Conservation (phyloP, 2,329 filamentous ascomycete genomes). For the Aspergillus cejpii region DNA sequence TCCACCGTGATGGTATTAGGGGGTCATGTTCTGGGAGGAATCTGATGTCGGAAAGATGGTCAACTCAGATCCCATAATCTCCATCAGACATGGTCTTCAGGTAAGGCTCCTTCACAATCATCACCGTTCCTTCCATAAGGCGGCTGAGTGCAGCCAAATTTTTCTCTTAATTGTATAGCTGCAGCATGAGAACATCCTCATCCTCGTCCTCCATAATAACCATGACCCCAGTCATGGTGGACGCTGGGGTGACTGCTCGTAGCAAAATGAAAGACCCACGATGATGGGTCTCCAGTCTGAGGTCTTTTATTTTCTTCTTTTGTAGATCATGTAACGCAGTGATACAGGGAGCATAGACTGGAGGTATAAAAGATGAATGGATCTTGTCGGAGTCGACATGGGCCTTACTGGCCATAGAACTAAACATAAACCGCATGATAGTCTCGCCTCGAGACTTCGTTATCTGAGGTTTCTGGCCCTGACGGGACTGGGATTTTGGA, state of each 20-base stretch:
- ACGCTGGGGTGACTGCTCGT: constrained; percentile 25
- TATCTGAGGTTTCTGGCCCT: constrained; percentile 8
- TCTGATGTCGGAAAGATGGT: constrained; percentile 48
- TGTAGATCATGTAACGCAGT: constrained; percentile 13
- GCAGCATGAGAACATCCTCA: constrained; percentile 31
- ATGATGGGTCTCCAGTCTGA: constrained; percentile 39
- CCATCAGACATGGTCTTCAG: constrained; percentile 41
- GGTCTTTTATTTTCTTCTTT: constrained; percentile 27
- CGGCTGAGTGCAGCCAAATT: constrained; percentile 30
- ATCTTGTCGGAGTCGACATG: background rate
- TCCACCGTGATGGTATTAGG: constrained; percentile 40
- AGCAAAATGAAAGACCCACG: constrained; percentile 33
- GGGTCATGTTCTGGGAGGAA: constrained; percentile 33
- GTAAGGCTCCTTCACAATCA: constrained; percentile 51
- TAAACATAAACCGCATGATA: constrained; percentile 14
- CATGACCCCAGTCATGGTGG: constrained; percentile 30
- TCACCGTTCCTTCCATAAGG: constrained; percentile 30
- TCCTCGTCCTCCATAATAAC: constrained; percentile 39
- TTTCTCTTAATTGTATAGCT: constrained; percentile 40
- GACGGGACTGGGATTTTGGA: constrained; percentile 10
- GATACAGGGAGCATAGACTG: constrained; percentile 17
- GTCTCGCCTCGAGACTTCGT: constrained; percentile 14
- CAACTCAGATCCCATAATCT: constrained; percentile 44
- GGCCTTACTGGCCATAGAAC: background rate
- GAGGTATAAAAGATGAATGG: constrained; percentile 15